Base-by-base conservation (phyloP, 2,329 filamentous ascomycete genomes). In the Orbilia ellipsospora region DNA sequence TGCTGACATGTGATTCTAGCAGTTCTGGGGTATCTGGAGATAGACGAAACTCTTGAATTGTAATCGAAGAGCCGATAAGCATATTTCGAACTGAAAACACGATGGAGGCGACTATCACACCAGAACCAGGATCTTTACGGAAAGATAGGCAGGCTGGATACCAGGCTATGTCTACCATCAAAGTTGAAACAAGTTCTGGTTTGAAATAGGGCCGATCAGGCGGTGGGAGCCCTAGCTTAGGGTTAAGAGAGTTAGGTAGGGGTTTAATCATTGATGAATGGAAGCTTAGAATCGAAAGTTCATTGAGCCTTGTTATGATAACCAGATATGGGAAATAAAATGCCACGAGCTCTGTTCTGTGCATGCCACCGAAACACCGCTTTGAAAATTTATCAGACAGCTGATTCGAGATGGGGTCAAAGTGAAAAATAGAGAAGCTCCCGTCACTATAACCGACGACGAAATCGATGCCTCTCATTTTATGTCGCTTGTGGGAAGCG, bases 31-130 rank as follows among this genome's bases (percentile, higher is more conserved):
- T 59, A 67, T 15, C 69, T 72, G n/a, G 72, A 68, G n/a, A 63
- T 78, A 63, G 75, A 51, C 51, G 80, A 80, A 4, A 82, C 82
- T 62, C 76, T 78, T 28, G 78, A 80, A 60, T 78, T 72, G 48
- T 56, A 40, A 76, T 76, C 1, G 64, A 65, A 16, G 59, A 48
- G 12, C 72, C 72, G 40, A 62, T 31, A 12, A 64, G 44, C 10
- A 76, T 48, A 42, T 61, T 69, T 54, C 70, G 40, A 31, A 70
- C 40, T 23, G 72, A 65, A 31, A 64, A 76, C 15, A 76, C 65
- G 2, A 50, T 60, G 12, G 72, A 61, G 15, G 45, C 64, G 15
- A 76, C 62, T 2, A 70, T 60, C 13, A 61, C 57, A 36, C 31
- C 18, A 2, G 59, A 56, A 8, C 44, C 52, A 8, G 57, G 20